Base-by-base conservation (phyloP, 495 filamentous ascomycete genomes). In the Aspergillus baeticus region DNA sequence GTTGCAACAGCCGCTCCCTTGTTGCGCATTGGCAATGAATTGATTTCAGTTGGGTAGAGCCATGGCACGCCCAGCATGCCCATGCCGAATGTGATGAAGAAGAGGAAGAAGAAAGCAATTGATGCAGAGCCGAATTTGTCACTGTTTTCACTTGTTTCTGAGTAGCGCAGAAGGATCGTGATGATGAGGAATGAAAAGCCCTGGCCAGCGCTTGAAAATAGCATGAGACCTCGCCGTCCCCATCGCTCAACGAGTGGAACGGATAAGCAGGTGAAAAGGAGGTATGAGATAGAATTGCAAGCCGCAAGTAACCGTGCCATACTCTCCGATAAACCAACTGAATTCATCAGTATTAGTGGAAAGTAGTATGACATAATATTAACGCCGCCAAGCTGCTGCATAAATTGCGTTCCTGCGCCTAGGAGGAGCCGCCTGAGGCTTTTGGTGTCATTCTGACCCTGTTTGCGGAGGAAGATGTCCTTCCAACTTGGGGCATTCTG, bases 21-120 rank as follows among this genome's bases (percentile, higher is more conserved):
- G 0, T 78, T 79, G 0, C 84, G 70, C 76, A 82, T 82, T 10
- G 67, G 69, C n/a, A 85, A 73, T 13, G 73, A 73, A 58, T 83
- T 84, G 61, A 87, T 77, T 54, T 87, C 84, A 7, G 54, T 56
- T 1, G 44, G 44, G 15, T 56, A 56, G 13, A 56, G 54, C 67
- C 67, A 67, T 2, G 62, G 54, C 14, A 66, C 48, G 6, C 67
- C 78, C 23, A 76, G 77, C 69, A 73, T 73, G 17, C 77, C 78
- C 45, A 78, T 67, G 5, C 75, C 79, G 49, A 80, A 82, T 64
- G 65, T 75, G 37, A 76, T 67, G 52, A 77, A 77, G 57, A 75
- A 80, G 14, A 80, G 54, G 48, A 82, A 81, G 55, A 83, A 80
- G 48, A 83, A 75, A 39, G 67, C 72, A 14, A 75, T 57, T 6